Evolutionary conservation across 148 eudicot genomes (phyloP).

Genomic region (Persicaria tinctoria): DNA sequence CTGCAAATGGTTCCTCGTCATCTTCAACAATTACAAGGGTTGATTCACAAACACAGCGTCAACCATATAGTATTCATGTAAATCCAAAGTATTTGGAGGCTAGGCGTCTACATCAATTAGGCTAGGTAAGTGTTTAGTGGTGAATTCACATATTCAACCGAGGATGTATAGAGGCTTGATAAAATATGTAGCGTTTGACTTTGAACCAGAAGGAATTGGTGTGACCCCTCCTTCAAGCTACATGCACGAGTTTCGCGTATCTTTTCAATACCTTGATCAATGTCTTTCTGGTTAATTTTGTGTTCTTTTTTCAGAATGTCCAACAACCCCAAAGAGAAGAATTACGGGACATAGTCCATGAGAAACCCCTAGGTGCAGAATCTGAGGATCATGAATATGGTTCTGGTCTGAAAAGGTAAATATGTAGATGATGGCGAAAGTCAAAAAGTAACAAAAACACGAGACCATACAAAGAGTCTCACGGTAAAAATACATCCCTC

Average conservation of each 20-base stretch:
- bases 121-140: conserved; percentile 44
- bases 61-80: conserved; percentile 79
- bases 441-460: too few species aligned
- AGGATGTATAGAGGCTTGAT: conserved; percentile 35
- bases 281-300: background rate
- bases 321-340: conserved; percentile 42
- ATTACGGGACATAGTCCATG: conserved; percentile 27
- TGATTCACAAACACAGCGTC: conserved; percentile 63
- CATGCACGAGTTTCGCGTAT: conserved; percentile 21
- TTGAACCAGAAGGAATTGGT: conserved; percentile 32
- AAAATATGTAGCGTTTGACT: conserved; percentile 21
- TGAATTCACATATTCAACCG: conserved; percentile 27
- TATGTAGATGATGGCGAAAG: too few species aligned
- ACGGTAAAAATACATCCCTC: too few species aligned
- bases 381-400: conserved; percentile 47
- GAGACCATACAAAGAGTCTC: too few species aligned
- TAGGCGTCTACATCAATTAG: conserved; percentile 79
- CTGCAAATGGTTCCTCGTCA: conserved; percentile 52
- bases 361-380: conserved; percentile 35
- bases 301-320: conserved; percentile 20
- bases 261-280: conserved; percentile 3
- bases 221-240: conserved; percentile 43
- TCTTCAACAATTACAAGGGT: conserved; percentile 46
- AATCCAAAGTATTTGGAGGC: conserved; percentile 95
- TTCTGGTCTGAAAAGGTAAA: conserved; percentile 20